Evolutionary conservation across 2,329 filamentous ascomycete genomes (phyloP), one percentile per base, ranked within the genome.

Genomic region (Penicillium sp.): DNA sequence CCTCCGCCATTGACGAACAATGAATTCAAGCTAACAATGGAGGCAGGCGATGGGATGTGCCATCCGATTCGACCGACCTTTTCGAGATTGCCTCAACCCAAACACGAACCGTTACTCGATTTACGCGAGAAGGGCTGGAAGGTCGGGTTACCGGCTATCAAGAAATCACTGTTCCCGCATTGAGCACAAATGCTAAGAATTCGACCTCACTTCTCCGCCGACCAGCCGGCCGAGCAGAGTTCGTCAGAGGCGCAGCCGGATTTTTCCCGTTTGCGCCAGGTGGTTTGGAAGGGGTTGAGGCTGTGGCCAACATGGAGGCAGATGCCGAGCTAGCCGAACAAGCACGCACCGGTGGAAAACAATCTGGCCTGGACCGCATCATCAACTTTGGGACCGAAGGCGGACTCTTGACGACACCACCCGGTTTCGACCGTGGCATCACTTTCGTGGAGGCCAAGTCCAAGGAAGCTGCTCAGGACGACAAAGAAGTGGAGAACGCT

Each of bases 251-350:
- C 10, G 90, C 86, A 23, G 88, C 90, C 6, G 91, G 91, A 0
- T 96, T 94, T 70, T 94, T 95, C 44, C 91, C 91, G 0, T 96
- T 97, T 67, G 84, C 89, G 0, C 91, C 91, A 1, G 90, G 90
- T 39, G 93, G 93, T 1, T 68, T 97, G 10, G 90, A 96, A 45
- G 81, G 83, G 2, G 84, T 96, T 15, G 87, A 94, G 63, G 86
- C 87, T 2, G 83, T 89, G 7, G 88, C 90, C 18, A 87, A 86
- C 4, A 74, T 88, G 36, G 91, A 96, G 61, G 86, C 89, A 33
- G 83, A 91, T 56, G 74, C 81, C 23, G 73, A 65, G 36, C 45
- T 83, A 13, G 72, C 77, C 25, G 75, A 77, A 25, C 56, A 60
- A 36, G 56, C 62, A 20, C 53, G 60, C 23, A 42, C 51, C 37